These are phyloP conservation scores for Pholiota microspora DNA, from an alignment of 768 basidiomycete genomes.

Conservation along the genomic window DNA sequence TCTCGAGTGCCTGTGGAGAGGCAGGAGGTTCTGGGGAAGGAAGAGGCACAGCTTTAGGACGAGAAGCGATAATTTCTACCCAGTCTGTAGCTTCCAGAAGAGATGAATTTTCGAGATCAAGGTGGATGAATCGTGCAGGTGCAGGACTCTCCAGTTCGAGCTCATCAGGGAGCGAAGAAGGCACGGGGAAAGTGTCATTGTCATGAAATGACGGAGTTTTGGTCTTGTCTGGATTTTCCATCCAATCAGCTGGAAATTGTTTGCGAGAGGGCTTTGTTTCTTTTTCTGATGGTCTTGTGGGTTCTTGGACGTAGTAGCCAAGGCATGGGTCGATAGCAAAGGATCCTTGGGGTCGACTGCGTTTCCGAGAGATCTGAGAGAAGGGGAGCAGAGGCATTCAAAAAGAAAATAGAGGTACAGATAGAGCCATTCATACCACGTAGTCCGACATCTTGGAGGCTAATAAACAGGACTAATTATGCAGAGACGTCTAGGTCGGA, in stretches of 20 bases:
- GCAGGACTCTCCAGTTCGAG: conserved; percentile 1
- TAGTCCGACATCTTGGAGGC: conserved; percentile 18
- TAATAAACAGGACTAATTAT: too few species aligned
- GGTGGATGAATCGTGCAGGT: not conserved
- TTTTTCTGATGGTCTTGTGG: not conserved
- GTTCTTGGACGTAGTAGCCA: conserved; percentile 29
- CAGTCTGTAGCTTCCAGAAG: not conserved
- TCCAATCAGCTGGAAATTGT: not conserved
- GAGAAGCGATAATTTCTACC: not conserved
- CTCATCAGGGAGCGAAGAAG: conserved; percentile 2
- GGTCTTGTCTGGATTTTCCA: not conserved
- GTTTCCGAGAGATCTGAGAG: conserved; percentile 26
- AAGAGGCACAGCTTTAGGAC: not conserved
- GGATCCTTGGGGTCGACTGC: conserved; percentile 17
- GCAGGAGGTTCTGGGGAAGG: not conserved
- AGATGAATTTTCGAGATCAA: conserved; percentile 7
- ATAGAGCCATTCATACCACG: conserved; percentile 13
- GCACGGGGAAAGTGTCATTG: not conserved
- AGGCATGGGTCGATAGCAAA: conserved; percentile 39
- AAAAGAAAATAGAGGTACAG: not conserved
- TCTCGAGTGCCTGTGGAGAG: too few species aligned
- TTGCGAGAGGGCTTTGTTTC: not conserved
- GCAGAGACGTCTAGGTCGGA: too few species aligned
- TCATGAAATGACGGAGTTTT: not conserved
- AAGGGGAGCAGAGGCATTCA: not conserved